These are phyloP conservation scores for Volvox reticuliferus DNA, from an alignment of 139 green algal species.

Conservation along the genomic window DNA sequence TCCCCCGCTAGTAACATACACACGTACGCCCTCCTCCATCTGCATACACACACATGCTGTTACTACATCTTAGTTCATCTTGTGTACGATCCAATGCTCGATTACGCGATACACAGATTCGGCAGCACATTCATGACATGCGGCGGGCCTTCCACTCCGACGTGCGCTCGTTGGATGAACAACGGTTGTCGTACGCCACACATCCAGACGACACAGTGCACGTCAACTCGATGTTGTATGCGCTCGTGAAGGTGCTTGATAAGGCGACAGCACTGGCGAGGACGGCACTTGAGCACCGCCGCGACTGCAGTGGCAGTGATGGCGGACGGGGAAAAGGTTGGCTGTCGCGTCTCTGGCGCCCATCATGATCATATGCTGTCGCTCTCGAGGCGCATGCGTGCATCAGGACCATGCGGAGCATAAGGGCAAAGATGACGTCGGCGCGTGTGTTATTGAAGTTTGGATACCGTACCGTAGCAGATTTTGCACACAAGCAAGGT, in stretches of 20 bases:
- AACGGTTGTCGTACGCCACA: not conserved
- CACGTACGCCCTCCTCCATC: not conserved
- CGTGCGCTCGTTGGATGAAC: not conserved
- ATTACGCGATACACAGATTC: not conserved
- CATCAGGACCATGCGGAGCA: too few relatives aligned
- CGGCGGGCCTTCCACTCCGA: conserved; percentile 31
- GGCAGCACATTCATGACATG: conserved; percentile 5
- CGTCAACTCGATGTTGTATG: conserved; percentile 27
- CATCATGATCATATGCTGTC: too few relatives aligned
- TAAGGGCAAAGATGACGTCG: too few relatives aligned
- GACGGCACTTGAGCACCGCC: not conserved
- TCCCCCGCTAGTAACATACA: not conserved
- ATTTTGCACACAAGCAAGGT: too few relatives aligned
- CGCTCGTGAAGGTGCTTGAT: not conserved
- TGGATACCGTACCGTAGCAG: too few relatives aligned
- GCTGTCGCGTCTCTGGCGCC: too few relatives aligned
- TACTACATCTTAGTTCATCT: not conserved
- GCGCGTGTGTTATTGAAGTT: too few relatives aligned
- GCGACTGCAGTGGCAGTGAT: not conserved
- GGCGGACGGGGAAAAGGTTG: too few relatives aligned
- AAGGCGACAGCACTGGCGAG: not conserved
- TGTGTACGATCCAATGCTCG: not conserved
- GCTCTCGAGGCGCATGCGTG: too few relatives aligned
- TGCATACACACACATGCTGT: not conserved
- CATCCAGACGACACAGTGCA: conserved; percentile 33